These are phyloP conservation scores for Poa pratensis DNA, from an alignment of 176 grass and related monocot genomes.

Conservation along the genomic window DNA sequence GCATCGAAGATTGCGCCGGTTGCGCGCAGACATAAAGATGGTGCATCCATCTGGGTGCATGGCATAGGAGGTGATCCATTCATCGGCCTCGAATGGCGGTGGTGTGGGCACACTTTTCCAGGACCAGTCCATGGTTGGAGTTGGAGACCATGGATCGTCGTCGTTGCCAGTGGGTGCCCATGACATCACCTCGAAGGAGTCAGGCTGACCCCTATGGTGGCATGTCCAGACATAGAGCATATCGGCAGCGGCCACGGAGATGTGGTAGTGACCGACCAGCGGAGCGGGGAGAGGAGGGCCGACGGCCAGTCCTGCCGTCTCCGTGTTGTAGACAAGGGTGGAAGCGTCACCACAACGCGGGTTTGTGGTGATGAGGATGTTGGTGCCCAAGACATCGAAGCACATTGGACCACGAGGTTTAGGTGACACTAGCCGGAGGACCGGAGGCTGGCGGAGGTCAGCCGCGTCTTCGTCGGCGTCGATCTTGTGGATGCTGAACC, in stretches of 20 bases:
- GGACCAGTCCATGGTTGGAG: background rate
- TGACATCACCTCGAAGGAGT: slow-evolving; percentile 22
- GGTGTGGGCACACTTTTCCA: background rate
- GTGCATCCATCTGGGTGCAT: slow-evolving; percentile 16
- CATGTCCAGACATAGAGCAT: background rate
- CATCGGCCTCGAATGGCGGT: background rate
- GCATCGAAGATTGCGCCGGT: background rate
- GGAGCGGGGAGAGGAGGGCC: background rate
- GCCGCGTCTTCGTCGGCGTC: background rate
- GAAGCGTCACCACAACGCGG: background rate
- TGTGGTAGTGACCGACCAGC: background rate
- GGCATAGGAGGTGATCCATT: background rate
- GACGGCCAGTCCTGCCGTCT: background rate
- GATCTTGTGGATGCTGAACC: background rate
- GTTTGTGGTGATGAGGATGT: background rate
- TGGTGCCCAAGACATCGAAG: background rate
- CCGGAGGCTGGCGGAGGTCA: background rate
- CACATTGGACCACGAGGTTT: background rate
- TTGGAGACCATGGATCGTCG: background rate
- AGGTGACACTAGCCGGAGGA: background rate
- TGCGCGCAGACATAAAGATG: slow-evolving; percentile 4
- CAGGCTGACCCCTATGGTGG: background rate
- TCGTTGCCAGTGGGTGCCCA: background rate
- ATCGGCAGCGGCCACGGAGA: background rate
- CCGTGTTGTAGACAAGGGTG: slow-evolving; percentile 7